Evolutionary conservation across 257 asterid genomes (phyloP).

Genomic region (Oldenlandia corymbosa): DNA sequence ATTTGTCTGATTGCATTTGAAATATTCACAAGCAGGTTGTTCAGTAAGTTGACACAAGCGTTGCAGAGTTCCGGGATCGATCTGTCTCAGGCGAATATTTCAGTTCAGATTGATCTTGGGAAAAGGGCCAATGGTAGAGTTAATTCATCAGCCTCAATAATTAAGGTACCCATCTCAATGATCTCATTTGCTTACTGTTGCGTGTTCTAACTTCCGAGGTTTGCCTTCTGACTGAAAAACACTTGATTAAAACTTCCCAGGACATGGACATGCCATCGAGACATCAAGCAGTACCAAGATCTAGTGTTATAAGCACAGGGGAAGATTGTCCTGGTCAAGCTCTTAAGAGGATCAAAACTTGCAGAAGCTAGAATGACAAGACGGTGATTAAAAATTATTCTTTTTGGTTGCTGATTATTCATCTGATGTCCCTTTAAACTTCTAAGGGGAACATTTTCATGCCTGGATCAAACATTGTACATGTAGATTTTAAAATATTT

Average conservation of each 20-base stretch:
- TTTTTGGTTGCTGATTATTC: conserved; percentile 42
- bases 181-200: background rate
- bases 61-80: conserved; percentile 80
- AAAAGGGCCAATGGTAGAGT: conserved; percentile 44
- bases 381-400: conserved; percentile 15
- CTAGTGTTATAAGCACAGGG: conserved; percentile 33
- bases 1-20: background rate
- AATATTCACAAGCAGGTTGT: conserved; percentile 46
- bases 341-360: conserved; percentile 60
- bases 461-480: conserved; percentile 39
- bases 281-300: conserved; percentile 33
- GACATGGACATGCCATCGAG: conserved; percentile 28
- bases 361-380: conserved; percentile 48
- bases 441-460: background rate
- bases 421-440: conserved; percentile 25
- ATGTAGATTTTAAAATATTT: conserved; percentile 22
- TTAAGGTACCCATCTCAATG: conserved; percentile 55
- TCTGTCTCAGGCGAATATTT: conserved; percentile 72
- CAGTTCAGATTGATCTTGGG: conserved; percentile 84
- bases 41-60: conserved; percentile 73
- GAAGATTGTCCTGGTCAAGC: conserved; percentile 47
- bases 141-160: conserved; percentile 39
- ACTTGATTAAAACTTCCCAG: conserved; percentile 26
- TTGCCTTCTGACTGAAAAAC: background rate
- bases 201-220: background rate